Evolutionary conservation across 2,329 filamentous ascomycete genomes (phyloP).

Genomic region (Trichoderma asperellum): DNA sequence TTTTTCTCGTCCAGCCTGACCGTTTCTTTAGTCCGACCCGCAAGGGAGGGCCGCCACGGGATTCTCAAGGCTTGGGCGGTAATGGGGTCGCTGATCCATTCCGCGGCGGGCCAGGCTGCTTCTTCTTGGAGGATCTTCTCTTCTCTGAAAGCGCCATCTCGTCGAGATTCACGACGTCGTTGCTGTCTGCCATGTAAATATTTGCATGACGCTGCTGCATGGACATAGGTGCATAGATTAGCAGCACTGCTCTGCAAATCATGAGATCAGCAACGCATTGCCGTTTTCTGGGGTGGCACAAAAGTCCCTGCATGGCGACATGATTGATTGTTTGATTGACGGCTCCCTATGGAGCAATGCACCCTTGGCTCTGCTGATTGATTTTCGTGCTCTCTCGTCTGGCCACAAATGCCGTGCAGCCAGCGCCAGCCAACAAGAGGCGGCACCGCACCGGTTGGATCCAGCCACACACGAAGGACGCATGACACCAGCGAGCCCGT

Average conservation of each 20-base stretch:
- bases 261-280: conserved; percentile 17
- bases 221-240: not conserved
- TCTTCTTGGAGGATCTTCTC: not conserved
- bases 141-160: not conserved
- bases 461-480: conserved; percentile 25
- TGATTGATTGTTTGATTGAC: conserved; percentile 4
- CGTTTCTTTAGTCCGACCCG: conserved; percentile 9
- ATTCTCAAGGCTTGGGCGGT: not conserved
- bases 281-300: conserved; percentile 18
- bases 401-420: not conserved
- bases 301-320: conserved; percentile 20
- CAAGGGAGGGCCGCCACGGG: conserved; percentile 5
- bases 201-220: not conserved
- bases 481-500: conserved; percentile 31
- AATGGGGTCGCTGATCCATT: conserved; percentile 4
- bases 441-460: not conserved
- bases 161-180: not conserved
- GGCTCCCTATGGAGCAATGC: not conserved
- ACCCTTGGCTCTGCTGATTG: not conserved
- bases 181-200: not conserved
- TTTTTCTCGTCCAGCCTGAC: not conserved
- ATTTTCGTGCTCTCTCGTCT: not conserved
- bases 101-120: not conserved
- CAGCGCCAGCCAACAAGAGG: not conserved
- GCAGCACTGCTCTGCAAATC: not conserved